Evolutionary conservation across 208 protist genomes (phyloP), one percentile per base, ranked within the genome.

Genomic region (Novymonas esmeraldas): DNA sequence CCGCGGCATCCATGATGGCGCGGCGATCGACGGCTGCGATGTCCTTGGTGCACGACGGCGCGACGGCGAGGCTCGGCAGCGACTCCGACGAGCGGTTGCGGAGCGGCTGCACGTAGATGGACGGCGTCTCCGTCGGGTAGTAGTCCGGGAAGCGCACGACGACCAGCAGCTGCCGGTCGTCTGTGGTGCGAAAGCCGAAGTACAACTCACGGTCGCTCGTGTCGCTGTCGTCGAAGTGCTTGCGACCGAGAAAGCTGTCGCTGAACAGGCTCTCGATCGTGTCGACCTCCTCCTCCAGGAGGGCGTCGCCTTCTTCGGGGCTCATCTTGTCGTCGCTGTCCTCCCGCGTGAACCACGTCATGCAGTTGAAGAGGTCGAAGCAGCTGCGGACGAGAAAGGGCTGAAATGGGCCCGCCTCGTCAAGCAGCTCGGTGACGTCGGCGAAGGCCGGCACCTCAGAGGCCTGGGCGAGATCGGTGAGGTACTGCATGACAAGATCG

Each of bases 301-400:
- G 66, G n/a, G 49, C 64, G 51, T 89, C 85, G 10, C 82, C 79
- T 61, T 89, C 85, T 42, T 92, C 85, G 22, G 59, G 45, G 13
- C 51, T 50, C 16, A 72, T 28, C 28, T 71, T 75, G 5, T 33
- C 59, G 2, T 74, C 80, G 6, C 72, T 58, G 14, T 88, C 78
- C 44, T 87, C 79, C 5, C 84, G 82, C 24, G 48, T 57, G 60
- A 85, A 89, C 82, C 81, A 92, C 42, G 83, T 76, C 85, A 94
- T 94, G 65, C 81, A 89, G 46, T 84, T 88, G 70, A 94, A 96
- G 22, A 96, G 71, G 49, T 94, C 89, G 61, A 93, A 93, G 55
- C 83, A 92, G 76, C 77, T 86, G 34, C 78, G 65, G 16, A 92
- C 81, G n/a, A 96, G 71, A 68, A 96, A 94, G 13, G 80, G 49